Percentiles rank a stretch among this genome's conserved stretches.
These are phyloP conservation scores for Citrullus colocynthis DNA, from an alignment of 306 rosid genomes.

Conservation along the genomic window DNA sequence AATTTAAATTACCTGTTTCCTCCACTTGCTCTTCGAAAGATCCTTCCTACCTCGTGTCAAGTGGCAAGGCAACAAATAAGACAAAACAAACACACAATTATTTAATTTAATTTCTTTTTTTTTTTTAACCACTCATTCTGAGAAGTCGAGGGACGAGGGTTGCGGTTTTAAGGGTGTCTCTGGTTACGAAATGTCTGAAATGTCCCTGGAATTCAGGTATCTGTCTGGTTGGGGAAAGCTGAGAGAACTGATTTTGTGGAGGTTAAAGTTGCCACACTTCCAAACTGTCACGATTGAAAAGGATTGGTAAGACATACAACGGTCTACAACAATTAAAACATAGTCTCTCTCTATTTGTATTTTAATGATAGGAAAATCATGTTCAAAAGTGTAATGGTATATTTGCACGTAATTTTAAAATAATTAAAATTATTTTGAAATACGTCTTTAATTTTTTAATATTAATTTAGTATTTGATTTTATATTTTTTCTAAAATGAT, in stretches of 20 bases:
- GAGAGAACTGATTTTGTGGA: not conserved
- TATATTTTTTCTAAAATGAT: no score
- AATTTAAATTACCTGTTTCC: not conserved
- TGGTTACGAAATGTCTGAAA: not conserved
- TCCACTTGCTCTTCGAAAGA: no score
- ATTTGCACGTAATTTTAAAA: no score
- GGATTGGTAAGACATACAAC: not conserved
- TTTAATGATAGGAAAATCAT: no score
- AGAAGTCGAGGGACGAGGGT: not conserved
- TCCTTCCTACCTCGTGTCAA: no score
- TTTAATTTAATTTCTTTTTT: not conserved
- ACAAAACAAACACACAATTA: not conserved
- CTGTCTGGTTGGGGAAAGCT: not conserved
- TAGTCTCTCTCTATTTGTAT: not conserved
- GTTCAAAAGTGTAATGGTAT: no score
- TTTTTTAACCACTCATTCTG: not conserved
- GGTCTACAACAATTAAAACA: no score
- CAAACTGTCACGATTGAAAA: not conserved
- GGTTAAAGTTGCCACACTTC: conserved; percentile 1
- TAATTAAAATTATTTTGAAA: no score
- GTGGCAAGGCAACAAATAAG: no score
- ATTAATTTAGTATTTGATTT: no score
- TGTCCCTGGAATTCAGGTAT: not conserved
- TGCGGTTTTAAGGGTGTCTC: not conserved
- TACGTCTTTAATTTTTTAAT: no score